phyloP scores from a whole-genome alignment of 495 filamentous ascomycete genomes.

The Lepidopterella palustris region DNA sequence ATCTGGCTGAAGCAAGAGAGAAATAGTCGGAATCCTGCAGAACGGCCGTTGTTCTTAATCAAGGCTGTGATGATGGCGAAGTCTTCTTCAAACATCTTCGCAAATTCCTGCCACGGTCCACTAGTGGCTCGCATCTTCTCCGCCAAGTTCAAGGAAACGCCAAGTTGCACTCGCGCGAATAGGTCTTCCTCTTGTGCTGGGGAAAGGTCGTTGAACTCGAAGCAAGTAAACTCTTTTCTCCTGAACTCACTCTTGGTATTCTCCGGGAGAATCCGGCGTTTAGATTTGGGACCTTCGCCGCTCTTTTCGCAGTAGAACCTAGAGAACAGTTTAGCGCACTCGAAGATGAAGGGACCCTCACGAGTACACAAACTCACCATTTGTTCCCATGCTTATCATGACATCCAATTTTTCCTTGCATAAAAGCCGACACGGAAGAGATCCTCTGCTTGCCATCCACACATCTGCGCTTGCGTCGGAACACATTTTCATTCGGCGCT shows the following conservation, averaged over 20 bases:
- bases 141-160: conserved; percentile 42
- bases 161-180: conserved; percentile 45
- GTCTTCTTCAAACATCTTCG: conserved; percentile 38
- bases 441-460: conserved; percentile 49
- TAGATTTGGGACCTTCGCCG: conserved; percentile 7
- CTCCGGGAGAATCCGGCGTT: conserved; percentile 30
- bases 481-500: conserved; percentile 10
- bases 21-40: conserved; percentile 17
- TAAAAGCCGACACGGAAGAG: conserved; percentile 42
- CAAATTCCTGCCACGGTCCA: conserved; percentile 43
- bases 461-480: conserved; percentile 31
- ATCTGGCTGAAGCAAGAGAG: conserved; percentile 27
- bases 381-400: conserved; percentile 33
- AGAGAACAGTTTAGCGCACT: too few species aligned
- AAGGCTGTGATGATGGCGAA: conserved; percentile 34
- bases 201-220: conserved; percentile 39
- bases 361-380: conserved; percentile 26
- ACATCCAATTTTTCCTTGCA: conserved; percentile 42
- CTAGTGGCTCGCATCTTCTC: conserved; percentile 46
- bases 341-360: background rate
- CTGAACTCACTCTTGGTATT: conserved; percentile 34
- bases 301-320: conserved; percentile 23
- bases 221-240: conserved; percentile 37
- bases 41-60: conserved; percentile 13
- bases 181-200: conserved; percentile 44